These are phyloP conservation scores for Aspergillus arachidicola DNA, from an alignment of 2,329 filamentous ascomycete genomes.

Conservation along the genomic window DNA sequence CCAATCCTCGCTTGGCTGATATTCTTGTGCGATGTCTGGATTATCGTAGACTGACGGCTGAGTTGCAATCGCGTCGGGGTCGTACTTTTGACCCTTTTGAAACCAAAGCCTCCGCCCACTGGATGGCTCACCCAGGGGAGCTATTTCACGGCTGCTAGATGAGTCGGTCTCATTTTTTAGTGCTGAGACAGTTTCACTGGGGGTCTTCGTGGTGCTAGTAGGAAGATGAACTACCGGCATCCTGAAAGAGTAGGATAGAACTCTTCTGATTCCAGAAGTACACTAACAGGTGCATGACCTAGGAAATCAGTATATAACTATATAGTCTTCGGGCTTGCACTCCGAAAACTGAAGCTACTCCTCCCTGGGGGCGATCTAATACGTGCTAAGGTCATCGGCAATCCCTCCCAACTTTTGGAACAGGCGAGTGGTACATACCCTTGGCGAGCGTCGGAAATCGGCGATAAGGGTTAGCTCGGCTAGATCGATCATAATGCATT, in stretches of 20 bases:
- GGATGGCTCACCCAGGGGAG: constrained; percentile 20
- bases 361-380: background rate
- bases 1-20: constrained; percentile 31
- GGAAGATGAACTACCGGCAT: background rate
- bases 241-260: background rate
- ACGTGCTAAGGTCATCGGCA: background rate
- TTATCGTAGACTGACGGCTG: constrained; percentile 51
- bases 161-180: background rate
- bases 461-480: background rate
- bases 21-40: constrained; percentile 39
- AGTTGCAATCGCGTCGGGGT: constrained; percentile 34
- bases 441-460: background rate
- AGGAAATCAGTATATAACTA: background rate
- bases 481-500: background rate
- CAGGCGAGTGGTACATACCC: background rate
- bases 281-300: background rate
- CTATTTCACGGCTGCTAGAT: background rate
- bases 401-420: background rate
- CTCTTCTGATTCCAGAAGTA: background rate
- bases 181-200: background rate
- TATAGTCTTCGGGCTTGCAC: background rate
- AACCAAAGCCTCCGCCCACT: constrained; percentile 34
- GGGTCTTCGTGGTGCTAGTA: background rate
- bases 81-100: constrained; percentile 21
- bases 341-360: background rate